Conservation (phyloP, 805 yeast genomes). For the Scheffersomyces ergatensis region DNA sequence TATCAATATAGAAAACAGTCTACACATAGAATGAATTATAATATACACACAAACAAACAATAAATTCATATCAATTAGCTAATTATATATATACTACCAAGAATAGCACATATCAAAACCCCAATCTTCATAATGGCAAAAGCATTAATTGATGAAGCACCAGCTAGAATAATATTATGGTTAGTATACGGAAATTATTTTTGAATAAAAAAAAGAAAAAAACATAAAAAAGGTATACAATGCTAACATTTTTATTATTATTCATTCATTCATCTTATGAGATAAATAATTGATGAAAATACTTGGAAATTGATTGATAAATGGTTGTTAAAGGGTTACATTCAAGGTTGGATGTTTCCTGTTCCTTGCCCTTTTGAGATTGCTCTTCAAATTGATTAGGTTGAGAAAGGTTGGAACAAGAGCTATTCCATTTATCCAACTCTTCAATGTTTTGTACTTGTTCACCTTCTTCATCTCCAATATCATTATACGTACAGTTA, state of each 20-base stretch:
- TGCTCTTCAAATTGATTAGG: slow-evolving; percentile 3
- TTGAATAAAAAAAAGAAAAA: neutral
- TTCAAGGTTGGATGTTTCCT: neutral
- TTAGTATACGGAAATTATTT: neutral
- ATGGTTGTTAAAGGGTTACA: neutral
- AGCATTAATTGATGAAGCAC: neutral
- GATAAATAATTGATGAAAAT: slow-evolving; percentile 3
- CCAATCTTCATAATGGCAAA: neutral
- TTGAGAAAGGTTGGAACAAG: neutral
- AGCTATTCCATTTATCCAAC: neutral
- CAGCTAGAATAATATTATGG: neutral
- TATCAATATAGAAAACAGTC: too few relatives aligned
- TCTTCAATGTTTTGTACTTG: neutral
- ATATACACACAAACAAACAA: too few relatives aligned
- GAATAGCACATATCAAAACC: neutral
- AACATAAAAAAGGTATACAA: neutral
- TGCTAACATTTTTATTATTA: too few relatives aligned
- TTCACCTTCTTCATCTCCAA: slow-evolving; percentile 1
- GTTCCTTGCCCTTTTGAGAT: neutral
- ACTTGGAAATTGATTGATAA: slow-evolving; percentile 5
- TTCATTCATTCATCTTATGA: too few relatives aligned
- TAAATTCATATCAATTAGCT: too few relatives aligned
- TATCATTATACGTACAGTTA: slow-evolving; percentile 44
- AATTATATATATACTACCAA: neutral
- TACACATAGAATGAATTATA: too few relatives aligned